phyloP scores from a whole-genome alignment of 371 early-diverging fungal species.

The Nematocida sp. region DNA sequence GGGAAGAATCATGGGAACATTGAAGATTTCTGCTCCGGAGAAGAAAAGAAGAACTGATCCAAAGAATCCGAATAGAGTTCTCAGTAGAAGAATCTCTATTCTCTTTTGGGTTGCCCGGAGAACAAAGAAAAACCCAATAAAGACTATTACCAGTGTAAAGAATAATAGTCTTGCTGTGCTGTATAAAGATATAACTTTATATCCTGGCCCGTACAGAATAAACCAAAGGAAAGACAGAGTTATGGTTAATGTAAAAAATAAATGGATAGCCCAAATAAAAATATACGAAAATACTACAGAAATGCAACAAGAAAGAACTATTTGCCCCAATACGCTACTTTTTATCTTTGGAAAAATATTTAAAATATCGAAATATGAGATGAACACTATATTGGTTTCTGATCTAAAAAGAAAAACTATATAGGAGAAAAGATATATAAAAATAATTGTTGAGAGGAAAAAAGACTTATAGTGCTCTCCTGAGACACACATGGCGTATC shows the following conservation, averaged over 20 bases:
- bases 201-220: not conserved
- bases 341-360: too few species aligned
- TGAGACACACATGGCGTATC: not conserved
- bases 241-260: not conserved
- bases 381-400: not conserved
- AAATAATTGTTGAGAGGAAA: not conserved
- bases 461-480: not conserved
- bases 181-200: not conserved
- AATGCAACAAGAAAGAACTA: not conserved
- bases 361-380: not conserved
- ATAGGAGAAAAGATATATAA: not conserved
- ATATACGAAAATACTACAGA: not conserved
- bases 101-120: not conserved
- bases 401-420: not conserved
- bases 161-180: not conserved
- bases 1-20: not conserved
- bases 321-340: too few species aligned
- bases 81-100: not conserved
- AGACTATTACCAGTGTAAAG: not conserved
- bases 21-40: not conserved
- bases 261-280: not conserved
- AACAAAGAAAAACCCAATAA: not conserved
- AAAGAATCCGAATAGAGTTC: constrained; percentile 3
- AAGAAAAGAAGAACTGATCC: not conserved
- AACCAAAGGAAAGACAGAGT: not conserved